Percentiles rank a stretch among this genome's conserved stretches.
Evolutionary conservation across 1,284 basidiomycete species (phyloP).

Genomic region (Schizopora paradoxa): DNA sequence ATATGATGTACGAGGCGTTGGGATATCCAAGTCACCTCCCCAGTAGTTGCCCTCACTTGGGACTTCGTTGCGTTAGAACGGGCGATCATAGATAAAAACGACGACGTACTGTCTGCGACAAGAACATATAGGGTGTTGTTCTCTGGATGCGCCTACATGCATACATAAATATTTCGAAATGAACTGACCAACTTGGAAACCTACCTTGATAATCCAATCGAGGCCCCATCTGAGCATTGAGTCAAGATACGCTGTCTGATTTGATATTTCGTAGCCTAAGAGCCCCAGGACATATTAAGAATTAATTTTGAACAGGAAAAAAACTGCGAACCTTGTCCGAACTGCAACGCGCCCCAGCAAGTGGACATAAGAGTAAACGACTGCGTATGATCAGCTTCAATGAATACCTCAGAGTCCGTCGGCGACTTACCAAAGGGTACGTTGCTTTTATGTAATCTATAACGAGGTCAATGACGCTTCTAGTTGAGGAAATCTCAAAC

Average conservation of each 20-base stretch:
- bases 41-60: slow-evolving; percentile 77
- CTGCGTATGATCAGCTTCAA: slow-evolving; percentile 17
- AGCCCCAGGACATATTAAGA: slow-evolving; percentile 6
- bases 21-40: slow-evolving; percentile 83
- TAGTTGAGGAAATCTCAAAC: slow-evolving; percentile 1
- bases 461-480: neutral
- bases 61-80: slow-evolving; percentile 39
- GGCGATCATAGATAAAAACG: slow-evolving; percentile 2
- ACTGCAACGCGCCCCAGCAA: slow-evolving; percentile 84
- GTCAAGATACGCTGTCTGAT: slow-evolving; percentile 87
- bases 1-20: slow-evolving; percentile 67
- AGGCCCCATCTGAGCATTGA: slow-evolving; percentile 84
- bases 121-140: slow-evolving; percentile 74
- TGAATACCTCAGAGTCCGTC: slow-evolving; percentile 4
- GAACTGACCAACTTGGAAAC: slow-evolving; percentile 16
- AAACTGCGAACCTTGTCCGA: slow-evolving; percentile 55
- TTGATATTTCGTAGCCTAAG: slow-evolving; percentile 72
- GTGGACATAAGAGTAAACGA: slow-evolving; percentile 72
- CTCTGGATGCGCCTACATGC: slow-evolving; percentile 70
- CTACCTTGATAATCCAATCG: slow-evolving; percentile 85
- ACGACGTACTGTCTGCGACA: slow-evolving; percentile 53
- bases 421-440: slow-evolving; percentile 58
- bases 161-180: slow-evolving; percentile 6
- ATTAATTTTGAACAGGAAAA: neutral
- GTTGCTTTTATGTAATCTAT: slow-evolving; percentile 85